Evolutionary conservation across 306 rosid species (phyloP).

Genomic region (Cicer bijugum): DNA sequence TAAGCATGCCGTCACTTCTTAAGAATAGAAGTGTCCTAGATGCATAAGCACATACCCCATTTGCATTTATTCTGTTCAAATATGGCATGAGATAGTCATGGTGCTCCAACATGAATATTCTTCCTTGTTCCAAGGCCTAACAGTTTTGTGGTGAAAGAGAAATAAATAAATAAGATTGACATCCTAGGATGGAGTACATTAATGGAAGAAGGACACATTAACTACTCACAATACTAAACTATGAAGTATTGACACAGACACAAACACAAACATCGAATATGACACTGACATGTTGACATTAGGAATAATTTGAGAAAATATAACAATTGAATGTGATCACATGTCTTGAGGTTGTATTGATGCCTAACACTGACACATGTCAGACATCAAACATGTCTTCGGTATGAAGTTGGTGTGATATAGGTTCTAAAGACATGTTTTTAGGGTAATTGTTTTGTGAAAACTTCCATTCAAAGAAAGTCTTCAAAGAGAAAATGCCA

Average conservation of each 20-base stretch:
- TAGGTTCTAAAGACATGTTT: neutral
- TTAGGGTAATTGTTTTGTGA: too few relatives aligned
- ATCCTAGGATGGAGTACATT: neutral
- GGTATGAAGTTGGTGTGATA: too few relatives aligned
- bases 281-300: too few relatives aligned
- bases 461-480: too few relatives aligned
- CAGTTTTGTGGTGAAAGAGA: slow-evolving; percentile 19
- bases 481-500: too few relatives aligned
- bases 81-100: slow-evolving; percentile 73
- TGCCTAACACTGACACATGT: too few relatives aligned
- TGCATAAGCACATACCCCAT: slow-evolving; percentile 60
- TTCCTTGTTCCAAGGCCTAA: slow-evolving; percentile 61
- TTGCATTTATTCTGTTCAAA: slow-evolving; percentile 60
- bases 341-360: too few relatives aligned
- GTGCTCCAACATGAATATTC: slow-evolving; percentile 70
- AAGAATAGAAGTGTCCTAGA: slow-evolving; percentile 70
- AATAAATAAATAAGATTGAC: neutral
- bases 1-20: slow-evolving; percentile 62
- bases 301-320: too few relatives aligned
- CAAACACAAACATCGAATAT: too few relatives aligned
- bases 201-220: neutral
- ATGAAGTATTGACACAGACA: too few relatives aligned
- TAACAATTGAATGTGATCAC: too few relatives aligned
- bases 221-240: neutral
- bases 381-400: too few relatives aligned